phyloP scores from a whole-genome alignment of 352 stramenopile genomes.

The Globisporangium radiosum region DNA sequence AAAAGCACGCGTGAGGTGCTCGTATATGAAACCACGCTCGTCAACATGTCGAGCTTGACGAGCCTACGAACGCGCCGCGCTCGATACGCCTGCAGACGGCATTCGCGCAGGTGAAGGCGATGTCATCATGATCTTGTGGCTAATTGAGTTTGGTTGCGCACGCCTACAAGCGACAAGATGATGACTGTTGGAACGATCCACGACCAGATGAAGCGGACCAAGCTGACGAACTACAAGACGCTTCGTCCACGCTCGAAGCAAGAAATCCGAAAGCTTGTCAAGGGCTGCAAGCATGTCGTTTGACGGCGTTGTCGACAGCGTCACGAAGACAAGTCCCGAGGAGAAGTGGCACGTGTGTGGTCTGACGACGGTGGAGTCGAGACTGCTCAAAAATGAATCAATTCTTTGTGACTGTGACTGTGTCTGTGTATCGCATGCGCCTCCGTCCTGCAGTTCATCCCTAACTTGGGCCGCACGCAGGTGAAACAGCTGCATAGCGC shows the following conservation, averaged over 20 bases:
- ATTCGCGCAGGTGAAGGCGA: slow-evolving; percentile 68
- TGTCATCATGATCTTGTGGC: slow-evolving; percentile 80
- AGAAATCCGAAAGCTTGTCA: neutral
- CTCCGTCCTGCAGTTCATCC: too few species aligned
- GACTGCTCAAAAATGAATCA: too few species aligned
- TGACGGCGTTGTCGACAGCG: slow-evolving; percentile 2
- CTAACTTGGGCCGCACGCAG: too few species aligned
- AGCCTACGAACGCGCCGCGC: slow-evolving; percentile 76
- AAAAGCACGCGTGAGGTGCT: slow-evolving; percentile 64
- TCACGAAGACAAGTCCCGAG: slow-evolving; percentile 4
- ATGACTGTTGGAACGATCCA: slow-evolving; percentile 1
- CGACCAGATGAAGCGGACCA: slow-evolving; percentile 2
- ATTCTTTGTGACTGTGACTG: too few species aligned
- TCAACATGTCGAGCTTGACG: slow-evolving; percentile 84
- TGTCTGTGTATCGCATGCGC: too few species aligned
- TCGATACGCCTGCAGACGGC: slow-evolving; percentile 53
- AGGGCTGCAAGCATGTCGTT: slow-evolving; percentile 4
- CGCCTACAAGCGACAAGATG: slow-evolving; percentile 47
- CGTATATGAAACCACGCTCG: slow-evolving; percentile 89
- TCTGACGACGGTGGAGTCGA: too few species aligned
- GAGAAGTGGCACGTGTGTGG: neutral
- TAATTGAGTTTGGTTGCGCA: slow-evolving; percentile 56
- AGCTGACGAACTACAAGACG: slow-evolving; percentile 6
- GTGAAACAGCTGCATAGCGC: too few species aligned
- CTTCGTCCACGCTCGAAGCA: slow-evolving; percentile 5